Base-by-base conservation (phyloP, 768 basidiomycete species). In the Harrya chromipes region DNA sequence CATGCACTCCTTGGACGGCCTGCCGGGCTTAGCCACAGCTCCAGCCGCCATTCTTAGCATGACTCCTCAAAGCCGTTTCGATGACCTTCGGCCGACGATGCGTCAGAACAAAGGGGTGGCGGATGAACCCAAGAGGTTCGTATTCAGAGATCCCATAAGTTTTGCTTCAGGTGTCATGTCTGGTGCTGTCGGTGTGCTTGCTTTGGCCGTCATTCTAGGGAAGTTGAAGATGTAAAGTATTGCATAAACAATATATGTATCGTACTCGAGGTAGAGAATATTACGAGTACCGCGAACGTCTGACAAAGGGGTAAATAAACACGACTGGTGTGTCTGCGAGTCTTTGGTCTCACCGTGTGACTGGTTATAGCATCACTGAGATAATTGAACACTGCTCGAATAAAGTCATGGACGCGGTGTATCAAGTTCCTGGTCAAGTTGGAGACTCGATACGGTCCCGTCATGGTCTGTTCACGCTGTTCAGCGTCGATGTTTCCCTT, bases 1-100 rank as follows among this genome's bases (percentile, higher is more conserved):
- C 59, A n/a, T 59, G 38, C 64, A 56, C 19, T 83, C 81, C 47
- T 59, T 85, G 45, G 83, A 85, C 52, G 84, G 83, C 3, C 70
- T 87, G 2, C 76, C 81, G 1, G 83, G 75, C 1, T 53, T 85
- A 40, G 41, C 54, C 10, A 61, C 56, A 4, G 66, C 56, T 1
- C 65, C 65, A 16, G 63, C 58, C 2, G 53, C 56, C 10, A 27
- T 58, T 7, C 50, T 55, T 7, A 19, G 14, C 12, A 29, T 43
- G 46, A 24, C 47, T 0, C 60, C 56, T 0, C 53, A 43, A 37
- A 56, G 27, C 20, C 27, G 48, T 17, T 67, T 64, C 21, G 46
- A 68, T 41, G 29, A 31, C 6, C 44, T 52, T 1, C 45, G 58
- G 29, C 60, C 64, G 1, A 59, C 29, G 50, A 24, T 66, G 24